Evolutionary conservation across 129 eudicot genomes (phyloP).

Genomic region (Pittosporum tobira): DNA sequence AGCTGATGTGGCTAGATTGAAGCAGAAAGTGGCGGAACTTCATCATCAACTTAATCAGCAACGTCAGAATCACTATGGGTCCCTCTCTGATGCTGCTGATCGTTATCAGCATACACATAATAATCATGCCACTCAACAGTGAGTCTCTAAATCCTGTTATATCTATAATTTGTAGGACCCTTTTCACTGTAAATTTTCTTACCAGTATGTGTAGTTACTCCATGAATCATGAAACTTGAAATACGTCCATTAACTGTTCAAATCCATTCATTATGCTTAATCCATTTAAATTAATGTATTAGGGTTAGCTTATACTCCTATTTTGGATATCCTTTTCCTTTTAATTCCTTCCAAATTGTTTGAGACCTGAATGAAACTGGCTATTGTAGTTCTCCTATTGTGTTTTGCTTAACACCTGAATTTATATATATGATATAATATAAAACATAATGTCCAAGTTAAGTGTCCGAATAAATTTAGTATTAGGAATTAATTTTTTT

Average conservation of each 20-base stretch:
- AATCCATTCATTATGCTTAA: background rate
- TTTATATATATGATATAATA: too few relatives aligned
- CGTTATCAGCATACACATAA: constrained; percentile 44
- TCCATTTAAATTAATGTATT: background rate
- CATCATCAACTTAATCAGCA: constrained; percentile 97
- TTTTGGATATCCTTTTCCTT: background rate
- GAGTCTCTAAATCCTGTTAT: constrained; percentile 16
- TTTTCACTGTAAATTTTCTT: background rate
- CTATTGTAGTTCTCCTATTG: background rate
- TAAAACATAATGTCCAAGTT: background rate
- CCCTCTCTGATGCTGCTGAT: constrained; percentile 62
- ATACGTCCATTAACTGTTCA: background rate
- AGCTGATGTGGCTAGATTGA: constrained; percentile 95
- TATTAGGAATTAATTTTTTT: constrained; percentile 7
- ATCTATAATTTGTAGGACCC: background rate
- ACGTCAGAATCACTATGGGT: constrained; percentile 82
- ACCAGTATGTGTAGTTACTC: too few relatives aligned
- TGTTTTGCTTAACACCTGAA: background rate
- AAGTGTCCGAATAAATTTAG: background rate
- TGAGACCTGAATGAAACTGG: background rate
- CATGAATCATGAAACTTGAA: background rate
- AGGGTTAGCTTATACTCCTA: background rate
- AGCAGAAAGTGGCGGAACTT: constrained; percentile 93
- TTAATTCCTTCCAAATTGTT: background rate
- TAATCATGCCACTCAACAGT: constrained; percentile 61